Base-by-base conservation (phyloP, 768 basidiomycete species). In the Mycena galopus region DNA sequence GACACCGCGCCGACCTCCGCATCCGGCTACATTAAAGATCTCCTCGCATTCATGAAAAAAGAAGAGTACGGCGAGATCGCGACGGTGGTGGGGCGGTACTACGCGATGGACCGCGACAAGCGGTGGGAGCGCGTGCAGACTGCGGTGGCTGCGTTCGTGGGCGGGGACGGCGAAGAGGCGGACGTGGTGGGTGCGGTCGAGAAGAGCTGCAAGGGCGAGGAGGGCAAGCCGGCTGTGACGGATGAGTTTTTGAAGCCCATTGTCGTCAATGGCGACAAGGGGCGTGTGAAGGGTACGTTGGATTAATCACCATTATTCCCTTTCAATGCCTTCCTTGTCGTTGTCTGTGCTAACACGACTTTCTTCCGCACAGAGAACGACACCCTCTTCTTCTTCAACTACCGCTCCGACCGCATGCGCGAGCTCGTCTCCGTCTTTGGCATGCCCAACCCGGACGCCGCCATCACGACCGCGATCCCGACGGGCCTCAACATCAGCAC, bases 171-270 rank as follows among this genome's bases (percentile, higher is more conserved):
- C 5, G 42, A n/a, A n/a, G 83, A 85, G n/a, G n/a, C n/a, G n/a
- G n/a, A n/a, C n/a, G n/a, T n/a, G n/a, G n/a, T n/a, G n/a, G n/a
- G n/a, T n/a, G n/a, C n/a, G n/a, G n/a, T n/a, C n/a, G n/a, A n/a
- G n/a, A n/a, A n/a, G n/a, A n/a, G n/a, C n/a, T n/a, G n/a, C n/a
- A n/a, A n/a, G 30, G 83, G 86, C 0, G 81, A 83, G 60, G 90
- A 90, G 14, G 81, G 82, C 29, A 86, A 89, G 8, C 90, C 90
- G 27, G 81, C 90, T 25, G 86, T 95, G 53, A 98, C 96, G 19
- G 96, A 98, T 77, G 97, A 98, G 84, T 98, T 98, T 84, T 84
- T 98, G 81, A 96, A 97, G 84, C 96, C 96, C 5, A 95, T 97
- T 79, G 94, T 97, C 75, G 90, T 94, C 55, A 92, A 95, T 62